Conservation (phyloP, 2,329 filamentous ascomycete genomes). For the Coniochaeta prunicola region DNA sequence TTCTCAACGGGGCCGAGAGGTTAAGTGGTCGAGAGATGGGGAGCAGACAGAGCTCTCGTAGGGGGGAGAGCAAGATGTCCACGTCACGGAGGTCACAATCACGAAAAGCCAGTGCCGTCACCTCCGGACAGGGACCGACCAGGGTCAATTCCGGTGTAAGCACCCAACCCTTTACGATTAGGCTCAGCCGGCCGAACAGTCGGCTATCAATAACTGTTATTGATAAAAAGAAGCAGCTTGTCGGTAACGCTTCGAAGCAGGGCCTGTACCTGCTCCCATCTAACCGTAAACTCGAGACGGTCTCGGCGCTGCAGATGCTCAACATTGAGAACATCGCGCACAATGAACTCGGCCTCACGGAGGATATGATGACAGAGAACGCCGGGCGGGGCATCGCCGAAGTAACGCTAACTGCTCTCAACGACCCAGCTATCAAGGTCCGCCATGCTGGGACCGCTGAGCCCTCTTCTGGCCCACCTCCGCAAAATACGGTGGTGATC, state of each 20-base stretch:
- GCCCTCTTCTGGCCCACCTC: constrained; percentile 12
- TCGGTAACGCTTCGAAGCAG: constrained; percentile 13
- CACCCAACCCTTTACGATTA: constrained; percentile 14
- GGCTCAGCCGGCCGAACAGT: constrained; percentile 17
- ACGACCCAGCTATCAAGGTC: constrained; percentile 52
- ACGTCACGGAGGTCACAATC: constrained; percentile 44
- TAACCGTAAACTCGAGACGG: constrained; percentile 51
- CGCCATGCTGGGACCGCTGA: constrained; percentile 35
- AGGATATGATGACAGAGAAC: constrained; percentile 89
- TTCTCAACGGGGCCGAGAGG: constrained; percentile 35
- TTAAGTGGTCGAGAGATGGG: constrained; percentile 42
- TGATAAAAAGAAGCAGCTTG: constrained; percentile 30
- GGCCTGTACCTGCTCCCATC: constrained; percentile 49
- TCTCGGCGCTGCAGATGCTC: constrained; percentile 76
- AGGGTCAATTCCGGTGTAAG: constrained; percentile 41
- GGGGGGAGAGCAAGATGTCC: constrained; percentile 45
- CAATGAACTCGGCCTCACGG: constrained; percentile 76
- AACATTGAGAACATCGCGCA: constrained; percentile 89
- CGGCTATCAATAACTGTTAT: constrained; percentile 19
- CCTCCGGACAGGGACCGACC: constrained; percentile 31
- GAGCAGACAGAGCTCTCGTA: constrained; percentile 40
- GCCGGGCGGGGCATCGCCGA: constrained; percentile 84
- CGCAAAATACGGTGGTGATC: constrained; percentile 51
- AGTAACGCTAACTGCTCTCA: constrained; percentile 64
- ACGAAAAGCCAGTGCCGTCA: constrained; percentile 44